These are phyloP conservation scores for Pseudofabraea citricarpa DNA, from an alignment of 2,329 filamentous ascomycete species.

Conservation along the genomic window DNA sequence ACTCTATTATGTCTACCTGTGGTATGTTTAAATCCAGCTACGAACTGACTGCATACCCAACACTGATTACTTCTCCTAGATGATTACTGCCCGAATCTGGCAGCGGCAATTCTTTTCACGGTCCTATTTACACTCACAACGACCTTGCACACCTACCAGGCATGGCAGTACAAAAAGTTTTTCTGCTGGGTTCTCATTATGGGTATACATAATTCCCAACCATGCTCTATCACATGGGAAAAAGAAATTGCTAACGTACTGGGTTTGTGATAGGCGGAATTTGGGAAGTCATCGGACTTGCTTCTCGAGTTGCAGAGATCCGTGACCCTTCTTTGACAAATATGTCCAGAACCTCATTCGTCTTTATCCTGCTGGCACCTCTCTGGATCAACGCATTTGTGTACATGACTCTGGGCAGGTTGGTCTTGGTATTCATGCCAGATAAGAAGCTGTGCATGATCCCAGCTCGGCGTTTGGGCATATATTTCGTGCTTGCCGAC, in stretches of 20 bases:
- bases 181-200: constrained; percentile 37
- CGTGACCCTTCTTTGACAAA: neutral
- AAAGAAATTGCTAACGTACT: no score
- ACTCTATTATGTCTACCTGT: neutral
- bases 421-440: constrained; percentile 23
- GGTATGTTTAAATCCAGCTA: neutral
- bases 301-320: neutral
- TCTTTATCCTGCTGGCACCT: neutral
- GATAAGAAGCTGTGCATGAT: constrained; percentile 16
- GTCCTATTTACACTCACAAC: constrained; percentile 27
- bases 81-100: constrained; percentile 29
- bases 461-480: neutral
- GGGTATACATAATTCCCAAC: no score
- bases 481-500: neutral
- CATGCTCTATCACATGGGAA: no score
- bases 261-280: no score
- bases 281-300: neutral
- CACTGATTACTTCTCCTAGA: neutral
- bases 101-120: constrained; percentile 27
- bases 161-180: constrained; percentile 26
- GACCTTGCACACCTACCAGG: constrained; percentile 25
- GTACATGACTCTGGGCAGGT: constrained; percentile 16
- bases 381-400: constrained; percentile 14
- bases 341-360: neutral
- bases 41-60: neutral